Percentiles rank a stretch among this genome's conserved stretches.
Conservation (phyloP, 2,329 filamentous ascomycete species). For the Hyphodiscus sp. region DNA sequence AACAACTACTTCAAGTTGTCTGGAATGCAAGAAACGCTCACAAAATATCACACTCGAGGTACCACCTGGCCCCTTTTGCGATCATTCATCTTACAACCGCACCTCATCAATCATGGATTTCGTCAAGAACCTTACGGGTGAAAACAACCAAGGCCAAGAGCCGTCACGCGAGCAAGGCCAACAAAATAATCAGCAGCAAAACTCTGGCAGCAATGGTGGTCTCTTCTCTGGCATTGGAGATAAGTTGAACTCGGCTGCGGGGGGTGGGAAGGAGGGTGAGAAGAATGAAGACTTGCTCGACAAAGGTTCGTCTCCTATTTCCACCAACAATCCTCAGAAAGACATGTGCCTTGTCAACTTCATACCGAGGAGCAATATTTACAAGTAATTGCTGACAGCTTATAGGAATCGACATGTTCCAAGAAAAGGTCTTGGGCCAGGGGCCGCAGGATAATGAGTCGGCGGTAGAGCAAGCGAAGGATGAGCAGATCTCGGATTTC, state of each 20-base stretch:
- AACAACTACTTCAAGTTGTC: too few species aligned
- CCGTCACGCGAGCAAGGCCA: constrained; percentile 10
- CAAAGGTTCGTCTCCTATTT: constrained; percentile 52
- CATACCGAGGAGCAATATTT: constrained; percentile 10
- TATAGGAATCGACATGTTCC: constrained; percentile 67
- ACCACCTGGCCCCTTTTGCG: too few species aligned
- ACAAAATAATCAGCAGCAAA: constrained; percentile 13
- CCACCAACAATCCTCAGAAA: background rate
- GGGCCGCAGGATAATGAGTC: constrained; percentile 66
- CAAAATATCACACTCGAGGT: too few species aligned
- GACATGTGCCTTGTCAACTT: constrained; percentile 2
- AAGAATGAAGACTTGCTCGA: constrained; percentile 79
- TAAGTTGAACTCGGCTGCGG: constrained; percentile 65
- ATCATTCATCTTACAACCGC: too few species aligned
- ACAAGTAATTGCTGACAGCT: too few species aligned
- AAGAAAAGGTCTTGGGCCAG: constrained; percentile 66
- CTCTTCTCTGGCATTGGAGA: constrained; percentile 56
- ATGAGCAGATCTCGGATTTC: constrained; percentile 69
- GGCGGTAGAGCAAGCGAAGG: constrained; percentile 76
- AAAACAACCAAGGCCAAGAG: constrained; percentile 30
- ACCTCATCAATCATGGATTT: constrained; percentile 41
- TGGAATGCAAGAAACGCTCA: too few species aligned
- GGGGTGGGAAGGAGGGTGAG: constrained; percentile 68
- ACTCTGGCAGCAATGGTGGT: constrained; percentile 30
- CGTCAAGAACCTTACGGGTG: constrained; percentile 44